These are phyloP conservation scores for Guyanaporus albipodus DNA, from an alignment of 768 basidiomycete genomes.

Conservation along the genomic window DNA sequence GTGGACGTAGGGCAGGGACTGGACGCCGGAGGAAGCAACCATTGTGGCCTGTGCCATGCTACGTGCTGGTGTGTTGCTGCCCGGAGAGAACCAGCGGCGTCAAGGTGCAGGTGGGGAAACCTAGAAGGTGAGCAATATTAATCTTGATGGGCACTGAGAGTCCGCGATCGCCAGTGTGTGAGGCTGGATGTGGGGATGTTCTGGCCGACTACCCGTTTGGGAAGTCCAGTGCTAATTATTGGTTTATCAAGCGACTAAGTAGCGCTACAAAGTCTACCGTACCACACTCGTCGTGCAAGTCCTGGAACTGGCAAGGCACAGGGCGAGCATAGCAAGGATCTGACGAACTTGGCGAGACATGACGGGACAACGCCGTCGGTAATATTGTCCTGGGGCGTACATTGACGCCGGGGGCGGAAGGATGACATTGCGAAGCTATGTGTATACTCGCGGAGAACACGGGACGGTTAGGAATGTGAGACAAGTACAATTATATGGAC, in stretches of 20 bases:
- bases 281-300: background rate
- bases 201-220: slow-evolving; percentile 25
- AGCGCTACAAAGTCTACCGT: background rate
- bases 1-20: slow-evolving; percentile 27
- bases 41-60: slow-evolving; percentile 31
- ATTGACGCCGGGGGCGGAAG: too few species aligned
- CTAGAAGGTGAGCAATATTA: slow-evolving; percentile 4
- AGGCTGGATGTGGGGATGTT: slow-evolving; percentile 12
- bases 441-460: slow-evolving; percentile 15
- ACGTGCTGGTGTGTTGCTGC: background rate
- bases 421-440: slow-evolving; percentile 1
- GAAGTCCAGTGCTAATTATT: slow-evolving; percentile 17
- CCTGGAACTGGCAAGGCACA: background rate
- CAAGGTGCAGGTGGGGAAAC: slow-evolving; percentile 3
- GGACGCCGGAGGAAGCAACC: slow-evolving; percentile 14
- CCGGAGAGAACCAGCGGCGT: background rate
- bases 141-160: slow-evolving; percentile 12
- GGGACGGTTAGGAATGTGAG: background rate
- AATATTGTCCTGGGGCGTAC: too few species aligned
- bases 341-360: too few species aligned
- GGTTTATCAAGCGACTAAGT: background rate
- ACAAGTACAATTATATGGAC: slow-evolving; percentile 6
- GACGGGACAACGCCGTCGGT: too few species aligned
- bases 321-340: too few species aligned
- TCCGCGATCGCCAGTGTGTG: slow-evolving; percentile 29